Conservation (phyloP, 305 asterid genomes). For the Solanum hybrid region DNA sequence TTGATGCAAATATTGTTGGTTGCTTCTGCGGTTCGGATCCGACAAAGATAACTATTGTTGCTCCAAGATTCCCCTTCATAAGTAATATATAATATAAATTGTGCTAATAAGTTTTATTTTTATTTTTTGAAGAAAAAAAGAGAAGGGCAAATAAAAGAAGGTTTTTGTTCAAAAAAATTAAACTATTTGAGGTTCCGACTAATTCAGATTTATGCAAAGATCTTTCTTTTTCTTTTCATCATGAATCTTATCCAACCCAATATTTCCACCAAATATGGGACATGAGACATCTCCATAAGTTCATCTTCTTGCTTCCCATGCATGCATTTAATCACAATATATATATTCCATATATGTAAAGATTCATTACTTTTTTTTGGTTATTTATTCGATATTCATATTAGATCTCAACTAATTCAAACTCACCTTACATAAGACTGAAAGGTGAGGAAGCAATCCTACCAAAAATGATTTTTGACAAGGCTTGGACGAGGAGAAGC, state of each 20-base stretch:
- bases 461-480: not conserved
- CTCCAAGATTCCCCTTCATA: not conserved
- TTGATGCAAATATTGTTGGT: not conserved
- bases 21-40: fast-evolving
- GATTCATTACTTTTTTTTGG: not conserved
- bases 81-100: not conserved
- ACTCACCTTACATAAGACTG: fast-evolving
- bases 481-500: not conserved
- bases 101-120: not conserved
- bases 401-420: not conserved
- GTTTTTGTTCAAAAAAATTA: too few relatives aligned
- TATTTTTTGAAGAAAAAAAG: not conserved
- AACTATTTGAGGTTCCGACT: not conserved
- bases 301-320: not conserved
- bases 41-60: not conserved
- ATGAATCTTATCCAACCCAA: not conserved
- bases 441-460: not conserved
- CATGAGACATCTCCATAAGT: slow-evolving; percentile 2
- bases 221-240: not conserved
- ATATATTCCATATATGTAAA: not conserved
- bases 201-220: not conserved
- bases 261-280: not conserved
- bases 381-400: not conserved
- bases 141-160: not conserved
- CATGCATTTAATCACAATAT: not conserved